These are phyloP conservation scores for Ambrosiella xylebori DNA, from an alignment of 2,329 filamentous ascomycete species.

Conservation along the genomic window DNA sequence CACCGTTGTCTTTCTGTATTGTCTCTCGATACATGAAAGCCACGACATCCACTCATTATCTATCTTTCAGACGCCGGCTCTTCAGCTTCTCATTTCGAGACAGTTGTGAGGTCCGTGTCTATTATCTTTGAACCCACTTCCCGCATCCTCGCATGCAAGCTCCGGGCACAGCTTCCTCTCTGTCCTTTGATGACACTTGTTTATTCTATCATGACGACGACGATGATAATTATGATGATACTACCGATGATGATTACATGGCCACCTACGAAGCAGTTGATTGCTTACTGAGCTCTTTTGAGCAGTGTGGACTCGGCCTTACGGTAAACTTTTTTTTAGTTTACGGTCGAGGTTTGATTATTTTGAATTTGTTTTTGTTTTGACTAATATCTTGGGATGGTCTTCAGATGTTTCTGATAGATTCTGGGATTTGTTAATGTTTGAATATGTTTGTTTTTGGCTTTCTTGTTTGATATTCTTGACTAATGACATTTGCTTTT, in stretches of 20 bases:
- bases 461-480: conserved; percentile 11
- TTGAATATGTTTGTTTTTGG: not conserved
- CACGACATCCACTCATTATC: too few relatives aligned
- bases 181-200: not conserved
- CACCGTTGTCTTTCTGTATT: too few relatives aligned
- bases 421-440: not conserved
- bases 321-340: not conserved
- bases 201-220: not conserved
- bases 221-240: not conserved
- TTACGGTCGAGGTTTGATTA: not conserved
- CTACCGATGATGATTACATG: not conserved
- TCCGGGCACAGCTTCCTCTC: not conserved
- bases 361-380: conserved; percentile 6
- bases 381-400: not conserved
- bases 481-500: conserved; percentile 17
- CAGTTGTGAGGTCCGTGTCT: not conserved
- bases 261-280: not conserved
- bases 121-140: not conserved
- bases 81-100: not conserved
- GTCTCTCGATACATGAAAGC: too few relatives aligned
- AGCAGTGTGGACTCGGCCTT: not conserved
- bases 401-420: conserved; percentile 6
- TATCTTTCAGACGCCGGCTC: not conserved
- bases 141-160: not conserved
- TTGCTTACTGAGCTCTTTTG: not conserved